Evolutionary conservation across 345 rosid genomes (phyloP), one percentile per base, ranked within the genome.

Genomic region (Anastatica hierochuntica): DNA sequence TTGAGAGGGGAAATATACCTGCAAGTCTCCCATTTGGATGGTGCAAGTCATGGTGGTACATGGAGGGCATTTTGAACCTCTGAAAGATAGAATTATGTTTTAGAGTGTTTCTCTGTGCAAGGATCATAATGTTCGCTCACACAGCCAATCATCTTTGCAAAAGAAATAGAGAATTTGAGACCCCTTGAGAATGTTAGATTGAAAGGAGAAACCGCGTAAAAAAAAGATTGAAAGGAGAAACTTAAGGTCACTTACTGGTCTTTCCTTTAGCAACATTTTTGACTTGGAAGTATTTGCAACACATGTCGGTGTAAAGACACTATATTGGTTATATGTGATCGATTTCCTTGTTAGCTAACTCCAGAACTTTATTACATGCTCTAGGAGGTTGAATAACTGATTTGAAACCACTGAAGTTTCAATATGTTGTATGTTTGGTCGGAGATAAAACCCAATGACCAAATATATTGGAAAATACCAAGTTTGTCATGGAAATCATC

Each of bases 381-480:
- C 67, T 65, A 35, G 98, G 84, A 58, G 70, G 3, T 71, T 84
- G 96, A 35, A 87, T 16, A 67, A 84, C 84, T 0, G 96, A 79
- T 50, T 82, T 73, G 15, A 31, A 65, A 75, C 82, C 98, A 87
- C 6, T 76, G 64, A 58, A 61, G 62, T 46, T 84, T 82, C 43
- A 80, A 78, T 46, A 67, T 62, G 76, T 60, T 66, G 77, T 76
- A 90, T 20, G 96, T 87, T 20, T 87, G 80, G 60, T 82, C 92
- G 8, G 98, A 90, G 65, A 90, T 82, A 76, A 90, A 76, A 45
- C 96, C 96, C 69, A 84, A 56, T 4, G 92, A 61, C 98, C 96
- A 87, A 75, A 80, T 56, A 66, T 82, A 90, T 50, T 84, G 88
- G 71, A 77, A 90, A 34, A 82, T 36, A 52, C 96, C 98, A 43